Conservation (phyloP, 1,284 basidiomycete genomes). For the Ustilago nuda region DNA sequence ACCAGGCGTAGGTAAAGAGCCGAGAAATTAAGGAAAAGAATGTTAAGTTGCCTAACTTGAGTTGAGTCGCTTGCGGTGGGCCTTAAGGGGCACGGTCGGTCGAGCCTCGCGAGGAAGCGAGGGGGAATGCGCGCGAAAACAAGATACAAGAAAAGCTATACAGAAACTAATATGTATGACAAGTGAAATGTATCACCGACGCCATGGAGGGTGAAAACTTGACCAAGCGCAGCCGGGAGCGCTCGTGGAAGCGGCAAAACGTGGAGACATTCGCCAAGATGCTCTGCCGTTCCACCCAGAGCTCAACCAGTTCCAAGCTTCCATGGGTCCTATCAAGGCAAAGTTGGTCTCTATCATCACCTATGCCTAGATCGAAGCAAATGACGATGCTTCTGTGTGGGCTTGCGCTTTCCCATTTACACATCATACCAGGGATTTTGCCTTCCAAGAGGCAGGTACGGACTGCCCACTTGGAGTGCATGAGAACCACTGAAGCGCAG, state of each 20-base stretch:
- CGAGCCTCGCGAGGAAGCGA: too few species aligned
- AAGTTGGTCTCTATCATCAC: slow-evolving; percentile 25
- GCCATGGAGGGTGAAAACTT: too few species aligned
- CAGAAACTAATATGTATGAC: too few species aligned
- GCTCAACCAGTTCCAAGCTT: slow-evolving; percentile 20
- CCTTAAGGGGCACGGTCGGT: too few species aligned
- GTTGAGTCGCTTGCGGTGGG: too few species aligned
- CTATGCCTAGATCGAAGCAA: slow-evolving; percentile 10
- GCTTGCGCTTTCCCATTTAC: slow-evolving; percentile 43
- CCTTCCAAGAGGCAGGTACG: neutral
- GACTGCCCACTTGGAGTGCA: neutral
- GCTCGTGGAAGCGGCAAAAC: slow-evolving; percentile 25
- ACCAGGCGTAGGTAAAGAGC: too few species aligned
- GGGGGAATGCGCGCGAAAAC: too few species aligned
- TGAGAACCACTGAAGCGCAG: slow-evolving; percentile 25
- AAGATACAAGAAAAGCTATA: too few species aligned
- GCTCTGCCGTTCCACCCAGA: slow-evolving; percentile 38
- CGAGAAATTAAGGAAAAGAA: too few species aligned
- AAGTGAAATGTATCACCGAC: too few species aligned
- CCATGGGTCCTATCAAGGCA: slow-evolving; percentile 24
- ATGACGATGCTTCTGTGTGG: slow-evolving; percentile 24
- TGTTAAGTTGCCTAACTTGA: too few species aligned
- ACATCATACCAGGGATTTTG: slow-evolving; percentile 36
- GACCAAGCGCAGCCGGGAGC: neutral
- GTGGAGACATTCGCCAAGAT: slow-evolving; percentile 15